Percentiles rank a stretch among this genome's conserved stretches.
phyloP scores from a whole-genome alignment of 495 filamentous ascomycete species.

The Talaromyces liani region DNA sequence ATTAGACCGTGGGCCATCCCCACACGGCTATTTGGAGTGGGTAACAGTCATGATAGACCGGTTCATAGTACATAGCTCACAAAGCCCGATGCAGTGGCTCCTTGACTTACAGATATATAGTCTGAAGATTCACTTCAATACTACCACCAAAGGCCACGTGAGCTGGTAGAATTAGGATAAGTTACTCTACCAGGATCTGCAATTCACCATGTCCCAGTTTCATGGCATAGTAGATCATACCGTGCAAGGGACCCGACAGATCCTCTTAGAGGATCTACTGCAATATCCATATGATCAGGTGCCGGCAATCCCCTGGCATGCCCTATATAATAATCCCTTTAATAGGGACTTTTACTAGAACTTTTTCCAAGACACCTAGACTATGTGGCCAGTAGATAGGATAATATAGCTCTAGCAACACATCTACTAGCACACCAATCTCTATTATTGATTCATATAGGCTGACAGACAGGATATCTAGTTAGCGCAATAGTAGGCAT shows the following conservation, averaged over 20 bases:
- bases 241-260: neutral
- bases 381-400: slow-evolving; percentile 2
- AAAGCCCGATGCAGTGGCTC: slow-evolving; percentile 31
- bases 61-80: slow-evolving; percentile 52
- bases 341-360: slow-evolving; percentile 8
- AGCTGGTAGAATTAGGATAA: slow-evolving; percentile 7
- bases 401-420: neutral
- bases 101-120: slow-evolving; percentile 22
- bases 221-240: slow-evolving; percentile 8
- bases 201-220: slow-evolving; percentile 12
- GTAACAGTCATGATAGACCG: slow-evolving; percentile 58
- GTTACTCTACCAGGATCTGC: slow-evolving; percentile 8
- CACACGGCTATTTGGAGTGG: no score
- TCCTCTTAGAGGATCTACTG: neutral
- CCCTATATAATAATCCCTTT: slow-evolving; percentile 5
- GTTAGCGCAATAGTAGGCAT: no score
- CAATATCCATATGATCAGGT: neutral
- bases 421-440: neutral
- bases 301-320: slow-evolving; percentile 2
- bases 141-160: slow-evolving; percentile 5
- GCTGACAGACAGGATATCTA: no score
- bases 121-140: slow-evolving; percentile 26
- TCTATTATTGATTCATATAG: neutral
- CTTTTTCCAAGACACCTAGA: slow-evolving; percentile 12
- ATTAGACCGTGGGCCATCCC: no score